Evolutionary conservation across 2,329 filamentous ascomycete genomes (phyloP), one percentile per base, ranked within the genome.

Genomic region (Rhynchosporium graminicola): DNA sequence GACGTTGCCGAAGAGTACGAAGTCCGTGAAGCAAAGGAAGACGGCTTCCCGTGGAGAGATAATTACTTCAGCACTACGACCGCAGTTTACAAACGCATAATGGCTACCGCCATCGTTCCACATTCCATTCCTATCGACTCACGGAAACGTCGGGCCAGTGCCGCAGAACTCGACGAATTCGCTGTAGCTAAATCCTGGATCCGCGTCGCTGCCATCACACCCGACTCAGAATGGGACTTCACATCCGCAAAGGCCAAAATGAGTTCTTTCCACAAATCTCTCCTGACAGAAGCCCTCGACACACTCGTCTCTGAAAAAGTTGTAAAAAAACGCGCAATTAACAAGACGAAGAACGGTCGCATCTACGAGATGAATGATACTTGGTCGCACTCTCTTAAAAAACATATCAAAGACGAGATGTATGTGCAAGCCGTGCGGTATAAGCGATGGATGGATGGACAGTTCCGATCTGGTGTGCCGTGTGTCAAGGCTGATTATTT

Each of bases 291-390:
- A 29, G 74, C 69, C 3, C 54, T 71, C 13, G 58, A 65, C 5
- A 57, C 56, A 8, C 67, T 74, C 5, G 58, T 67, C 10, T 62
- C 63, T 6, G 54, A 63, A 5, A 74, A 73, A 47, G 61, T 73
- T 7, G 63, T 92, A 31, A 82, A 85, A 42, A 83, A 84, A 68
- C 82, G 83, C 67, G 83, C 81, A 58, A 87, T 86, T 65, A 80
- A 83, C 20, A 82, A 85, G 33, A 80, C 81, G 0, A 76, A 83
- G 36, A 81, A 81, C 2, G 87, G 86, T 0, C 68, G 72, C 80
- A 85, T 85, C 10, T 91, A 86, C 73, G 80, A 83, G 46, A 80
- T 90, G 40, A 84, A 85, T 58, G 83, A 86, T 65, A 78, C 80
- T 33, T 86, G 88, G 66, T 76, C 80, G 7, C 79, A 80, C 38